Base-by-base conservation (phyloP, 1,284 basidiomycete species). In the Mycena citricolor region DNA sequence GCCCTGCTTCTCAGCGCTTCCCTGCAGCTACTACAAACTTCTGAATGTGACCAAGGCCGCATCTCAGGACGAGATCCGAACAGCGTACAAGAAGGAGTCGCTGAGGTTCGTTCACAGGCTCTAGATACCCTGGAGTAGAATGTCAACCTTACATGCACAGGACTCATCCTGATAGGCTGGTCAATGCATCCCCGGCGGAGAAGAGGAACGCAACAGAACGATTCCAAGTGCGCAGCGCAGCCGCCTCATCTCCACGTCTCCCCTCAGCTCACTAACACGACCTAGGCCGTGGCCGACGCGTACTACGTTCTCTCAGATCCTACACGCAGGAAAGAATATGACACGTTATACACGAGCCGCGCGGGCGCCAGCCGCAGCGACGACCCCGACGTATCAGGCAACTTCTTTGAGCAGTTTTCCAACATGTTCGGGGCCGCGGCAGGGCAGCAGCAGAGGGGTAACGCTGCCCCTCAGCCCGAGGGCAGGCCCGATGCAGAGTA, bases 241-340 rank as follows among this genome's bases (percentile, higher is more conserved):
- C 10, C n/a, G 8, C 35, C 8, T 30, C 28, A 14, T 39, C 19
- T 24, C 39, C 26, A 44, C 32, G 8, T 26, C 5, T 14, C 8
- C 26, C 10, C 22, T 32, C n/a, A n/a, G n/a, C n/a, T n/a, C n/a
- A n/a, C n/a, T n/a, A n/a, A n/a, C n/a, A n/a, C n/a, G n/a, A 29
- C 26, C n/a, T n/a, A 91, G 87, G 83, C 84, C 11, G 85, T 97
- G 49, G 92, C 94, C 38, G 94, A 98, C 68, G 94, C 94, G 8
- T 97, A 97, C 70, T 98, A 94, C 63, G 90, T 97, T 7, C 79
- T 98, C 20, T 94, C 90, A 1, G 91, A 97, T 65, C 65, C 81
- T 2, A 72, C 81, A 31, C 74, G 93, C 40, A 77, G 88, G 42
- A 70, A 63, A 54, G 94, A 97, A 66, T 97, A 97, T 60, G 92